phyloP scores from a whole-genome alignment of 805 yeast species.

The Candida sithepensis region DNA sequence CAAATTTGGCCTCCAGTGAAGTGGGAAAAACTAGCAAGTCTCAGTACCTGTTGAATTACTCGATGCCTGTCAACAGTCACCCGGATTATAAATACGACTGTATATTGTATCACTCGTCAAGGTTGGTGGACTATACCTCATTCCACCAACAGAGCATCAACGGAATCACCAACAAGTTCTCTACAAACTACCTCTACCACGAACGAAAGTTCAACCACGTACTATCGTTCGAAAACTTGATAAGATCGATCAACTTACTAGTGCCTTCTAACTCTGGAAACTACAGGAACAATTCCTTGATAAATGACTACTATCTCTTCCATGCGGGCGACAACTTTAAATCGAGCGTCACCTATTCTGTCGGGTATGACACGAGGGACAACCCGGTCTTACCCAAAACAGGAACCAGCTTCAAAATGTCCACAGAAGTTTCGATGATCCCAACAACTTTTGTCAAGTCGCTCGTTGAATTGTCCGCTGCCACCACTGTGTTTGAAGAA shows the following conservation, averaged over 20 bases:
- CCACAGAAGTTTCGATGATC: conserved; percentile 24
- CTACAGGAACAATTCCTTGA: conserved; percentile 28
- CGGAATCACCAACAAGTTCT: conserved; percentile 41
- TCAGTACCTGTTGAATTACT: conserved; percentile 45
- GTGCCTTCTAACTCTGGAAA: conserved; percentile 13
- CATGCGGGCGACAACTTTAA: conserved; percentile 47
- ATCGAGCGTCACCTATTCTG: conserved; percentile 38
- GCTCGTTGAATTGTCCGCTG: conserved; percentile 38
- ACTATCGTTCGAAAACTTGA: conserved; percentile 39
- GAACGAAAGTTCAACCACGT: conserved; percentile 43
- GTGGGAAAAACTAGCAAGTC: conserved; percentile 46
- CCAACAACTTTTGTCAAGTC: conserved; percentile 39
- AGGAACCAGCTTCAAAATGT: conserved; percentile 36
- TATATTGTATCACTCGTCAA: conserved; percentile 38
- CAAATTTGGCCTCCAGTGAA: conserved; percentile 38
- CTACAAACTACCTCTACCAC: conserved; percentile 31
- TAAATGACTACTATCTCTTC: conserved; percentile 30
- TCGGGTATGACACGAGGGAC: conserved; percentile 43
- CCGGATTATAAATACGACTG: conserved; percentile 39
- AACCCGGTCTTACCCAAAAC: conserved; percentile 38
- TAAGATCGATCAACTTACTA: conserved; percentile 35
- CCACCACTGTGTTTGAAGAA: conserved; percentile 14
- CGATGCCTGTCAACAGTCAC: conserved; percentile 42
- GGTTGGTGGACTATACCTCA: conserved; percentile 46
- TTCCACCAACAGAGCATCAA: conserved; percentile 39